Percentiles rank a stretch among this genome's conserved stretches.
Conservation (phyloP, 1,139 yeast species). For the Tardiomyces digboiensis region DNA sequence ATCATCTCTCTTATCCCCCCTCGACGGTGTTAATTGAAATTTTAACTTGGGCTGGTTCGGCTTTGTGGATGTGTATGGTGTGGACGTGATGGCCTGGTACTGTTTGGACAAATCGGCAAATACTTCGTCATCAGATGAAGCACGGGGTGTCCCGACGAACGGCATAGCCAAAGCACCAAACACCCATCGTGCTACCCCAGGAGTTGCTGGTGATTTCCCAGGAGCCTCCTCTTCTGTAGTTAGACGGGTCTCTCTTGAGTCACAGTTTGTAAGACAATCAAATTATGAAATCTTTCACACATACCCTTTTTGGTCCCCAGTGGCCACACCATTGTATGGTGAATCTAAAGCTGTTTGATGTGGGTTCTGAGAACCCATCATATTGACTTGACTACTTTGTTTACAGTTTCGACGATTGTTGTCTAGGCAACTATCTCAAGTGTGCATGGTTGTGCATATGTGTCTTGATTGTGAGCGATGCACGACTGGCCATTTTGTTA, state of each 20-base stretch:
- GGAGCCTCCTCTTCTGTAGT: background rate
- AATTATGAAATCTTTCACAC: background rate
- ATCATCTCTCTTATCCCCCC: background rate
- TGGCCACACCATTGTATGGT: background rate
- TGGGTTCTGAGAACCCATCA: too few species aligned
- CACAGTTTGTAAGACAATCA: too few species aligned
- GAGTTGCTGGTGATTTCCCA: slow-evolving; percentile 13
- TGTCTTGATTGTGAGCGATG: too few species aligned
- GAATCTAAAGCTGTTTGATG: too few species aligned
- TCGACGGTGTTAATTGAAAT: background rate
- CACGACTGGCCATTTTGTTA: too few species aligned
- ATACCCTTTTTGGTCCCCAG: background rate
- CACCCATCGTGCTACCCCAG: slow-evolving; percentile 15
- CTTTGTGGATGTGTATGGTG: slow-evolving; percentile 2
- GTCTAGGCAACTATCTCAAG: background rate
- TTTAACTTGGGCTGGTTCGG: background rate
- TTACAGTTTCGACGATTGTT: background rate
- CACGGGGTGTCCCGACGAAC: slow-evolving; percentile 14
- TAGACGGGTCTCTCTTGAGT: background rate
- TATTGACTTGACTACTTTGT: background rate
- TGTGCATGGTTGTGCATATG: too few species aligned
- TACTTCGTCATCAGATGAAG: slow-evolving; percentile 8
- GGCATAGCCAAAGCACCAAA: slow-evolving; percentile 13
- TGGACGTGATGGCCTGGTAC: slow-evolving; percentile 4
- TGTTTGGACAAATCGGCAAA: slow-evolving; percentile 8